These are phyloP conservation scores for Oxytropis ochrocephala DNA, from an alignment of 306 rosid species.

Conservation along the genomic window DNA sequence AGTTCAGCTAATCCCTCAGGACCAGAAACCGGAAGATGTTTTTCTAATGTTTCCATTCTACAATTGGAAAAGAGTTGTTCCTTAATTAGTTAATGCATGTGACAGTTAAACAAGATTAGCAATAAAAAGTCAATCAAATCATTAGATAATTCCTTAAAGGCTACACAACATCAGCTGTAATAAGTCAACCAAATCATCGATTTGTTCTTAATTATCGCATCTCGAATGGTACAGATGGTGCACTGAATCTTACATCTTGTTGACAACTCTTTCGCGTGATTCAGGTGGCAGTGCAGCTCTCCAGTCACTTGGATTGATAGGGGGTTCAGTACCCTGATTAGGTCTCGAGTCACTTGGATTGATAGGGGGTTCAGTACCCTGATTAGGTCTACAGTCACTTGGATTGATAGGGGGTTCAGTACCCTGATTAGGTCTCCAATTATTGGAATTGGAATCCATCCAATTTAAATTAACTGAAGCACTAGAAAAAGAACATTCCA, in stretches of 20 bases:
- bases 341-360: too few species aligned
- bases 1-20: slow-evolving; percentile 58
- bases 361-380: too few species aligned
- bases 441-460: slow-evolving; percentile 41
- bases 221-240: background rate
- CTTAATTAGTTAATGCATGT: background rate
- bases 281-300: slow-evolving; percentile 35
- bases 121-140: background rate
- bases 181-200: background rate
- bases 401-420: slow-evolving; percentile 30
- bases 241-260: slow-evolving; percentile 42
- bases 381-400: too few species aligned
- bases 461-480: slow-evolving; percentile 2
- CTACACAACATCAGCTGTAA: background rate
- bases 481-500: background rate
- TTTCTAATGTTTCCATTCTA: slow-evolving; percentile 72
- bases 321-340: slow-evolving; percentile 23
- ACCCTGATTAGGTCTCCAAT: slow-evolving; percentile 40
- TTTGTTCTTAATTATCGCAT: background rate
- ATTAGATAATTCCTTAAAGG: background rate
- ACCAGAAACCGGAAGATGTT: slow-evolving; percentile 57
- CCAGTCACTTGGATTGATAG: slow-evolving; percentile 46
- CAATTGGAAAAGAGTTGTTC: background rate
- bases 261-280: slow-evolving; percentile 40
- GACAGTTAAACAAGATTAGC: background rate